Base-by-base conservation (phyloP, 176 grass and related monocot genomes). In the Pharus latifolius region DNA sequence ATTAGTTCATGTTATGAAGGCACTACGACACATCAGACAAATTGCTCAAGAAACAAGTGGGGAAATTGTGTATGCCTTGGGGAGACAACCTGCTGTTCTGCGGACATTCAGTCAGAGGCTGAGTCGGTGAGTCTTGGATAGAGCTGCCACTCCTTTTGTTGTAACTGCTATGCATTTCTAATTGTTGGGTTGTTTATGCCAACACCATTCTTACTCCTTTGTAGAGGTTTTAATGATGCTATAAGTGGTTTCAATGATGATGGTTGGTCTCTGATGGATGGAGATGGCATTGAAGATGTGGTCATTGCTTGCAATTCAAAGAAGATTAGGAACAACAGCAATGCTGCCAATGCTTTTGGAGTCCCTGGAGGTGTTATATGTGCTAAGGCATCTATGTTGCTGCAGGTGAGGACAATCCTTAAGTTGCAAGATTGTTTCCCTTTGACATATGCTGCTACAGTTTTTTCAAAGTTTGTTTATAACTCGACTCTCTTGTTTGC, bases 231-330 rank as follows among this genome's bases (percentile, higher is more conserved):
- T 84, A 99, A 95, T 46, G 96, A 91, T 74, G 84, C 90, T 19
- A 95, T 95, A 56, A 93, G 87, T 81, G 96, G 96, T 76, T 99
- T 99, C 71, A 86, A 85, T 79, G 96, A 99, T 81, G 90, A 99
- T 84, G 96, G 96, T 47, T 99, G 96, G 96, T 91, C 96, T 58
- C 60, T 84, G 29, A 86, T 95, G 79, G 79, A 52, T 40, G 83
- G 82, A 76, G 96, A 99, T 73, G 96, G 96, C 65, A 52, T 82
- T 22, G 96, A 99, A 75, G 96, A 94, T 30, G 83, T 99, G 65
- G 80, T 94, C 56, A 76, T 98, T 67, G 78, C 90, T 69, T 85
- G 74, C 52, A 99, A 95, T 57, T 73, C 79, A 55, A 95, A 95
- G 76, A 99, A 88, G 76, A 67, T 73, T 66, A 88, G 76, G 44